A percentile compares a stretch with the other conserved stretches of the same genome.
phyloP scores from a whole-genome alignment of 129 eudicot genomes.

The Tagetes erecta region DNA sequence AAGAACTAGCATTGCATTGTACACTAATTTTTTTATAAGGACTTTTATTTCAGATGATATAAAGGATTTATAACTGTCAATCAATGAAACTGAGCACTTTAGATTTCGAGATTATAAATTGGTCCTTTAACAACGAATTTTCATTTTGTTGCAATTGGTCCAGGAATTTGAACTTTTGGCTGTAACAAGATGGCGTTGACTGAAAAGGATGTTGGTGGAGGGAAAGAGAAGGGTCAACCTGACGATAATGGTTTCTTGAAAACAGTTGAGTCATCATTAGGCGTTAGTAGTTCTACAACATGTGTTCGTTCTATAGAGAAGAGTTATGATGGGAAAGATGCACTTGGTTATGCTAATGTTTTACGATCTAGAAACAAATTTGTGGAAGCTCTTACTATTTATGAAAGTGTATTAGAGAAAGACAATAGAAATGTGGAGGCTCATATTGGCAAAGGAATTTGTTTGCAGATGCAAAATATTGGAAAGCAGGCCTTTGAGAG shows the following conservation, averaged over 20 bases:
- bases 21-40: neutral
- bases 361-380: conserved; percentile 93
- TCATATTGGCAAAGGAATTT: conserved; percentile 89
- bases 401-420: conserved; percentile 69
- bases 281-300: conserved; percentile 36
- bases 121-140: neutral
- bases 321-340: conserved; percentile 65
- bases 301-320: conserved; percentile 42
- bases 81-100: neutral
- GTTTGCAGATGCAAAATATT: conserved; percentile 87
- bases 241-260: conserved; percentile 50
- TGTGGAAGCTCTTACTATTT: conserved; percentile 76
- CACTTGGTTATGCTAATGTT: conserved; percentile 79
- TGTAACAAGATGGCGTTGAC: conserved; percentile 55
- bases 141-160: conserved; percentile 10
- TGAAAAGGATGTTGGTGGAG: conserved; percentile 61
- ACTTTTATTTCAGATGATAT: neutral
- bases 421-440: conserved; percentile 74
- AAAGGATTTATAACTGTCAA: neutral
- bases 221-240: conserved; percentile 44
- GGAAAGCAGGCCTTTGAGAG: conserved; percentile 79
- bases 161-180: conserved; percentile 34
- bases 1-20: neutral
- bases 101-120: conserved; percentile 1
- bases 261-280: conserved; percentile 48